Conservation (phyloP, 768 basidiomycete species). For the Phaeolepiota aurea region DNA sequence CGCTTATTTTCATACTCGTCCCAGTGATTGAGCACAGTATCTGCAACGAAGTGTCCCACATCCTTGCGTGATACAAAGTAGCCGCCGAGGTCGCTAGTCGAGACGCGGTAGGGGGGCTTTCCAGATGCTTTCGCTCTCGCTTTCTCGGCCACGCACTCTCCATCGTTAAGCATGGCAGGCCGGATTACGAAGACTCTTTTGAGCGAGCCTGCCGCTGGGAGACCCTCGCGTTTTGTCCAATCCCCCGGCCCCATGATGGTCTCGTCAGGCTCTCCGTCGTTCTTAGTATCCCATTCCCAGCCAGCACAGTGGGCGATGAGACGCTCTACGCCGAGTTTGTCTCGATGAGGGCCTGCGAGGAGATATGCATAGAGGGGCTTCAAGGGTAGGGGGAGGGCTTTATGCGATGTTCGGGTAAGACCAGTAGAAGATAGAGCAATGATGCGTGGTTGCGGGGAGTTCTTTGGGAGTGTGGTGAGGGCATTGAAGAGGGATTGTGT, state of each 20-base stretch:
- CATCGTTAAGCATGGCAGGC: slow-evolving; percentile 2
- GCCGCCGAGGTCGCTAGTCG: slow-evolving; percentile 28
- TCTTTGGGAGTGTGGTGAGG: slow-evolving; percentile 41
- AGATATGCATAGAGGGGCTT: slow-evolving; percentile 39
- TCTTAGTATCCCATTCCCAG: slow-evolving; percentile 32
- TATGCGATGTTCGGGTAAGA: slow-evolving; percentile 32
- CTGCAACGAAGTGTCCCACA: slow-evolving; percentile 55
- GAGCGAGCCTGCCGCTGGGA: slow-evolving; percentile 34
- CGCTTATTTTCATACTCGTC: slow-evolving; percentile 39
- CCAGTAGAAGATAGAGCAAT: slow-evolving; percentile 45
- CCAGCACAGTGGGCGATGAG: slow-evolving; percentile 39
- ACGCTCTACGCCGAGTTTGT: slow-evolving; percentile 54
- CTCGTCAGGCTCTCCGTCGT: slow-evolving; percentile 23
- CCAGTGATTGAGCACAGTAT: slow-evolving; percentile 39
- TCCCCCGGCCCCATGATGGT: slow-evolving; percentile 27
- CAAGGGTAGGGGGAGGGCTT: slow-evolving; percentile 32
- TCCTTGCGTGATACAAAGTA: slow-evolving; percentile 53
- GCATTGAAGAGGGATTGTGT: slow-evolving; percentile 47
- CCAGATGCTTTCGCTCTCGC: not conserved
- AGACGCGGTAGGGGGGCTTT: slow-evolving; percentile 31
- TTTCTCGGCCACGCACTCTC: slow-evolving; percentile 4
- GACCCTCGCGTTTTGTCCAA: slow-evolving; percentile 32
- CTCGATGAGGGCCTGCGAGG: slow-evolving; percentile 38
- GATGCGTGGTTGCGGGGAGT: slow-evolving; percentile 32
- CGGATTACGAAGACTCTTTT: slow-evolving; percentile 37